Evolutionary conservation across 805 yeast species (phyloP).

Genomic region (Barnettozyma salicaria): DNA sequence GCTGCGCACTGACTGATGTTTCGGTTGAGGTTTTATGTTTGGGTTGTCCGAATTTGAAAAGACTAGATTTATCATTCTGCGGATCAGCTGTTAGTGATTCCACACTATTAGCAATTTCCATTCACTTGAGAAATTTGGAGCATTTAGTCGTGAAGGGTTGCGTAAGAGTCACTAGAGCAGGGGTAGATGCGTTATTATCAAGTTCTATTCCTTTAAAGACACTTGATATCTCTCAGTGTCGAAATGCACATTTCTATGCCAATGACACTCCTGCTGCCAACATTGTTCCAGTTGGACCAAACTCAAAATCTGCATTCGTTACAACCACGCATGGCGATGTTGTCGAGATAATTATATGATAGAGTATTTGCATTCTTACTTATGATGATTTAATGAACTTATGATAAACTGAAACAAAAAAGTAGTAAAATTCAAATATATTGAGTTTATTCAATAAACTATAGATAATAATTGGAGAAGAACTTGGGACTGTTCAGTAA

Average conservation of each 20-base stretch:
- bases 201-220: slow-evolving; percentile 47
- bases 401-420: background rate
- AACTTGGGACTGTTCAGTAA: slow-evolving; percentile 50
- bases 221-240: slow-evolving; percentile 66
- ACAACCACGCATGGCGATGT: slow-evolving; percentile 47
- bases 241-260: slow-evolving; percentile 57
- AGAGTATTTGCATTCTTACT: background rate
- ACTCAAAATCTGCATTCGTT: slow-evolving; percentile 52
- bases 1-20: slow-evolving; percentile 68
- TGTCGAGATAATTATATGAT: slow-evolving; percentile 42
- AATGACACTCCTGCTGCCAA: slow-evolving; percentile 54
- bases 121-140: slow-evolving; percentile 45
- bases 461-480: too few species aligned
- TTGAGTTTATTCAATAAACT: background rate
- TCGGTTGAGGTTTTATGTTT: slow-evolving; percentile 60
- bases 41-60: slow-evolving; percentile 52
- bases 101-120: slow-evolving; percentile 53
- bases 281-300: slow-evolving; percentile 39
- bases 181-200: slow-evolving; percentile 60
- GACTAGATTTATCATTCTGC: slow-evolving; percentile 62
- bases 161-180: slow-evolving; percentile 69
- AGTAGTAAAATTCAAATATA: background rate
- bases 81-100: slow-evolving; percentile 77
- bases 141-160: slow-evolving; percentile 58
- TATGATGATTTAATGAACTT: slow-evolving; percentile 8